Percentiles rank a stretch among this genome's conserved stretches.
Evolutionary conservation across 306 rosid species (phyloP).

Genomic region (Lablab purpureus): DNA sequence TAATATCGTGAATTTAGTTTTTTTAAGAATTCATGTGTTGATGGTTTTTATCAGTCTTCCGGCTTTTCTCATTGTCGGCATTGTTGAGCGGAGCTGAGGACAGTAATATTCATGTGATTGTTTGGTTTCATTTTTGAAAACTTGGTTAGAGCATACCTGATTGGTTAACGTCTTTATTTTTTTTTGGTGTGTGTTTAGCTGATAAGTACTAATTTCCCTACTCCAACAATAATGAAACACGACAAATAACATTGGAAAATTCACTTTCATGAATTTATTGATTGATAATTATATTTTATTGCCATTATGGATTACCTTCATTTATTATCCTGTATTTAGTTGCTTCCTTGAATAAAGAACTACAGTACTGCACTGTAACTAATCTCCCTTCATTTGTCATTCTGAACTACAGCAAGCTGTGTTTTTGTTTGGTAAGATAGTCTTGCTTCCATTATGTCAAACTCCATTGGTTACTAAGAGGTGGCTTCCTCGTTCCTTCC

Average conservation of each 20-base stretch:
- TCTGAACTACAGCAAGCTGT: not conserved
- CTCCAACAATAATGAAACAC: not conserved
- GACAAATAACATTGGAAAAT: not conserved
- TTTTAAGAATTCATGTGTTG: slow-evolving; percentile 17
- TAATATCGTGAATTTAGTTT: slow-evolving; percentile 7
- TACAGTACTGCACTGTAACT: not conserved
- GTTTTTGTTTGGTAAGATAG: not conserved
- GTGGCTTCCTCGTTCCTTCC: too few species aligned
- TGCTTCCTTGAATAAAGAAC: slow-evolving; percentile 14
- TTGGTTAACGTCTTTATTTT: slow-evolving; percentile 8
- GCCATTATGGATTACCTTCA: slow-evolving; percentile 2
- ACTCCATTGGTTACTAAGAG: too few species aligned
- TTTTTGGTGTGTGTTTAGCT: not conserved
- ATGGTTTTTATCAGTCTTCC: not conserved
- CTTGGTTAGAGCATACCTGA: not conserved
- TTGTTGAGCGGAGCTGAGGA: slow-evolving; percentile 17
- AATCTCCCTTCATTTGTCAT: not conserved
- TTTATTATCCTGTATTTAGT: slow-evolving; percentile 5
- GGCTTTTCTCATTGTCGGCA: slow-evolving; percentile 5
- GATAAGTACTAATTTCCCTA: slow-evolving; percentile 8
- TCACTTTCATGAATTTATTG: not conserved
- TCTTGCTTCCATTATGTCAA: too few species aligned
- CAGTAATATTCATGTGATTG: not conserved
- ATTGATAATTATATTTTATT: slow-evolving; percentile 11
- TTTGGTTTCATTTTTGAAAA: slow-evolving; percentile 13